phyloP scores from a whole-genome alignment of 495 filamentous ascomycete species.

The Gamarada debralockiae region DNA sequence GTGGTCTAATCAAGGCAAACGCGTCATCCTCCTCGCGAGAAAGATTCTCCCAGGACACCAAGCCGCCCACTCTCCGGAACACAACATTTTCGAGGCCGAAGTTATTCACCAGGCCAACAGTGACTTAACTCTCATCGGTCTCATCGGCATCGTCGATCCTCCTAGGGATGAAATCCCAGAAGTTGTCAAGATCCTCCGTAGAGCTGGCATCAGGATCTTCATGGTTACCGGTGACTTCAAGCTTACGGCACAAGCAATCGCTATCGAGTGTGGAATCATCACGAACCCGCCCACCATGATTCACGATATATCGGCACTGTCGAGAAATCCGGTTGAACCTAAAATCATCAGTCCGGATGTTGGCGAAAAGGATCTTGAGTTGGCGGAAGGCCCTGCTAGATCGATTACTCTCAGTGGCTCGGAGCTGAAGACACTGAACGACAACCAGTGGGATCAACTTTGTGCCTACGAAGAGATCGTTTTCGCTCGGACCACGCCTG shows the following conservation, averaged over 20 bases:
- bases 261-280: slow-evolving; percentile 60
- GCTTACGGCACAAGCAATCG: slow-evolving; percentile 66
- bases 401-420: slow-evolving; percentile 45
- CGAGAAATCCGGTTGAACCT: slow-evolving; percentile 17
- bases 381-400: background rate
- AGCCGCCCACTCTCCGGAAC: slow-evolving; percentile 10
- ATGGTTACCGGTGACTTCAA: slow-evolving; percentile 74
- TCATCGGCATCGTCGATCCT: slow-evolving; percentile 64
- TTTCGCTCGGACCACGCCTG: slow-evolving; percentile 66
- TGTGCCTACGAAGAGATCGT: slow-evolving; percentile 57
- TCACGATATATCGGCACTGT: slow-evolving; percentile 33
- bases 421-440: slow-evolving; percentile 50
- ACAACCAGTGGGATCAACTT: slow-evolving; percentile 51
- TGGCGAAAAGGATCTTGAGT: slow-evolving; percentile 1
- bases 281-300: slow-evolving; percentile 34
- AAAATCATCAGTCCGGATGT: background rate
- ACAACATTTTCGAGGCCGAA: slow-evolving; percentile 48
- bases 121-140: slow-evolving; percentile 54
- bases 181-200: slow-evolving; percentile 50
- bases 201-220: slow-evolving; percentile 58
- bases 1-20: slow-evolving; percentile 58
- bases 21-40: slow-evolving; percentile 58
- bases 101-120: slow-evolving; percentile 40
- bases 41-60: slow-evolving; percentile 35
- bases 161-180: slow-evolving; percentile 58